Percentiles rank a stretch among this genome's conserved stretches.
phyloP scores from a whole-genome alignment of 176 grass and related monocot genomes.

The maize (Zea mays) region Zm-B73-REFERENCE-NAM-5.0 NC_050101.1:100956001-100956500 shows the following conservation, averaged over 20 bases:
- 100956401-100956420: conserved; percentile 42
- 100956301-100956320: conserved; percentile 1
- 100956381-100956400: conserved; percentile 30
- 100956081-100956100: conserved; percentile 31
- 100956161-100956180: conserved; percentile 45
- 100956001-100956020: conserved; percentile 36
- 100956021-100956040: conserved; percentile 27
- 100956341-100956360: neutral
- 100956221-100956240: neutral
- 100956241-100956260: conserved; percentile 2
- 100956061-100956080: conserved; percentile 26
- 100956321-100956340: neutral
- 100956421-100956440: conserved; percentile 33
- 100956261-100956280: neutral
- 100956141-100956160: conserved; percentile 56
- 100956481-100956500: neutral
- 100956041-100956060: conserved; percentile 33
- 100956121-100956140: conserved; percentile 50
- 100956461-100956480: neutral
- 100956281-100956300: conserved; percentile 11
- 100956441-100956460: conserved; percentile 14
- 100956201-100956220: neutral
- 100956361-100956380: conserved; percentile 1
- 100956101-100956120: conserved; percentile 51
- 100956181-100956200: conserved; percentile 12